phyloP scores from a whole-genome alignment of 2,329 filamentous ascomycete species.

The Blastomyces parvus region DNA sequence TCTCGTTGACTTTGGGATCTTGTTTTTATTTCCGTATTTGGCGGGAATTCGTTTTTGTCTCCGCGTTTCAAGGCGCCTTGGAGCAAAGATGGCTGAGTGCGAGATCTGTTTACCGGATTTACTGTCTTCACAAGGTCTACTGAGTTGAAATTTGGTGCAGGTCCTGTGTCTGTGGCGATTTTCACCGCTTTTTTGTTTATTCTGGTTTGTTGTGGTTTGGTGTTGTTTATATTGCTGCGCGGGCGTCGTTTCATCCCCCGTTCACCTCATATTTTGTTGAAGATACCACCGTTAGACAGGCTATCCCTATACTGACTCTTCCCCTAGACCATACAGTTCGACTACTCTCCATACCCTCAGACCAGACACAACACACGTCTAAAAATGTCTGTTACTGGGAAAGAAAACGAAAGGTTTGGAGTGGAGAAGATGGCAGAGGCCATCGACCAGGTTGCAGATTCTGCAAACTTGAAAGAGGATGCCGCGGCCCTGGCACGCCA shows the following conservation, averaged over 20 bases:
- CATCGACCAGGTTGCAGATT: neutral
- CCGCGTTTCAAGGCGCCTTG: neutral
- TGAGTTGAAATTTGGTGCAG: neutral
- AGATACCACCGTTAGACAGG: neutral
- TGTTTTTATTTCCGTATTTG: neutral
- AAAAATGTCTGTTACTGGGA: neutral
- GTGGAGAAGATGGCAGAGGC: slow-evolving; percentile 1
- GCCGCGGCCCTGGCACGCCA: slow-evolving; percentile 26
- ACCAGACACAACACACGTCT: neutral
- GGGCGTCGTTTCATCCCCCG: neutral
- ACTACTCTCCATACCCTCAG: neutral
- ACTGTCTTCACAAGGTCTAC: neutral
- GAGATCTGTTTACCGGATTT: neutral
- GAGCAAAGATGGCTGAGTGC: neutral
- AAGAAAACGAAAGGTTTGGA: neutral
- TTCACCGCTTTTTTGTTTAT: neutral
- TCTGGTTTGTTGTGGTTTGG: neutral
- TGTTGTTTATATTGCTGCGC: neutral
- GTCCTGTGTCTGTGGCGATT: neutral
- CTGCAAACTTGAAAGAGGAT: slow-evolving; percentile 20
- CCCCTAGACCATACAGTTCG: neutral
- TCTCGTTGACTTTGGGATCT: neutral
- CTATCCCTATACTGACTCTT: neutral
- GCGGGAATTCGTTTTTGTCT: neutral
- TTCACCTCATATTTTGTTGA: neutral